Conservation (phyloP, 352 stramenopile species). For the Pythium folliculosum region DNA sequence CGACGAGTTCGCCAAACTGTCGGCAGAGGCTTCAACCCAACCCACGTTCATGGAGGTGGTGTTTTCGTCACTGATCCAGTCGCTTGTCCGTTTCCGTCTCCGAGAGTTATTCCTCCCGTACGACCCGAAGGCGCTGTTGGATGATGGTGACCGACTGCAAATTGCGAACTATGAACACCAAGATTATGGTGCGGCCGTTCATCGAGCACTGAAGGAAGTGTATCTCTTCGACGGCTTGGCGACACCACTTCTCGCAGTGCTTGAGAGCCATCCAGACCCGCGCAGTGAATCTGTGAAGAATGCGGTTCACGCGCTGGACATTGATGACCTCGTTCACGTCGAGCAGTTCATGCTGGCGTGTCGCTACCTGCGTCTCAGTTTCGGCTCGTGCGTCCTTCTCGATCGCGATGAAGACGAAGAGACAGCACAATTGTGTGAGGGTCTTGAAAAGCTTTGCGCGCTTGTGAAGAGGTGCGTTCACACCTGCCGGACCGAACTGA, state of each 20-base stretch:
- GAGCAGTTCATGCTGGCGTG: slow-evolving; percentile 58
- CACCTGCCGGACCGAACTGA: not conserved
- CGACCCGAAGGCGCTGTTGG: slow-evolving; percentile 33
- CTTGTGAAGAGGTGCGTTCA: slow-evolving; percentile 48
- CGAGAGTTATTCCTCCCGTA: slow-evolving; percentile 67
- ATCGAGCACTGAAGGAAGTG: slow-evolving; percentile 61
- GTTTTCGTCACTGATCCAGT: slow-evolving; percentile 58
- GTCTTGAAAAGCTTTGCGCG: slow-evolving; percentile 47
- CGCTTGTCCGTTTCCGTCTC: slow-evolving; percentile 58
- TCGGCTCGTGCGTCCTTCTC: slow-evolving; percentile 33
- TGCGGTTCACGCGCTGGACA: slow-evolving; percentile 11
- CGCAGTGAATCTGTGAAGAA: slow-evolving; percentile 17
- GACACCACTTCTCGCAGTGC: slow-evolving; percentile 36
- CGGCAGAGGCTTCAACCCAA: not conserved
- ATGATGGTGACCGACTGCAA: slow-evolving; percentile 25
- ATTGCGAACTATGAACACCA: slow-evolving; percentile 68
- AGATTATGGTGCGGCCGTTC: slow-evolving; percentile 76
- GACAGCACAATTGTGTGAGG: slow-evolving; percentile 27
- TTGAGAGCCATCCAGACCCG: slow-evolving; percentile 19
- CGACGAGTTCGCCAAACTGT: slow-evolving; percentile 47
- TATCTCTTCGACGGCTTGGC: slow-evolving; percentile 44
- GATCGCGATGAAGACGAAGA: slow-evolving; percentile 30
- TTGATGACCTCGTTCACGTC: slow-evolving; percentile 53
- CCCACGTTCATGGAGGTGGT: slow-evolving; percentile 46
- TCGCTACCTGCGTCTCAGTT: slow-evolving; percentile 54